Evolutionary conservation across 345 rosid species (phyloP), one percentile per base, ranked within the genome.

Genomic region (Murraya paniculata): DNA sequence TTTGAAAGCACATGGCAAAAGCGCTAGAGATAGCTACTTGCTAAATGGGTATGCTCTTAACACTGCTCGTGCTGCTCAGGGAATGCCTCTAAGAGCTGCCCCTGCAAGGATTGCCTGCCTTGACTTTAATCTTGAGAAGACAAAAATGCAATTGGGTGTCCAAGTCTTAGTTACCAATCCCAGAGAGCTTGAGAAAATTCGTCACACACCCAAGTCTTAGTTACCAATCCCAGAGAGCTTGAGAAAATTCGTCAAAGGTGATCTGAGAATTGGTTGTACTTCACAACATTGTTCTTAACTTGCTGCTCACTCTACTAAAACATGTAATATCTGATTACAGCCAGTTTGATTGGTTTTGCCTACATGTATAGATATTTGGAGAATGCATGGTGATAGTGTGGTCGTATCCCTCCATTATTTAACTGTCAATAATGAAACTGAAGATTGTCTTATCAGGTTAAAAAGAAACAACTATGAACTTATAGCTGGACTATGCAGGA

Each of bases 211-310:
- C 99, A 97, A 85, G 97, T 97, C 68, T 84, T 97, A 41, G 98
- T 97, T 61, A 83, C 81, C 28, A 97, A 97, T 90, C 99, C 99
- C 33, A 92, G 98, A 83, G 99, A 97, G 84, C 99, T 97, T 41
- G 99, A 97, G 83, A 97, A 90, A 81, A 94, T 94, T 84, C 98
- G 99, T 77, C 90, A 93, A 81, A 97, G 98, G 98, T 94, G 74
- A 80, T 76, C 45, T 31, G n/a, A 36, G 60, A 9, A 9, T 77
- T 66, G 18, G 4, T 13, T 59, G 19, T 61, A 68, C 35, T 38
- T 72, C 3, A 80, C 33, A 50, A n/a, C 2, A 35, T 18, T 91
- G n/a, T 25, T 75, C 56, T 45, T 28, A 79, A 45, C 5, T 65
- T 76, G 35, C 25, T 62, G 31, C 73, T 7, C 25, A 28, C 24